Percentiles rank a stretch among this genome's conserved stretches.
phyloP scores from a whole-genome alignment of 2,329 filamentous ascomycete genomes.

The Microdochium bolleyi region DNA sequence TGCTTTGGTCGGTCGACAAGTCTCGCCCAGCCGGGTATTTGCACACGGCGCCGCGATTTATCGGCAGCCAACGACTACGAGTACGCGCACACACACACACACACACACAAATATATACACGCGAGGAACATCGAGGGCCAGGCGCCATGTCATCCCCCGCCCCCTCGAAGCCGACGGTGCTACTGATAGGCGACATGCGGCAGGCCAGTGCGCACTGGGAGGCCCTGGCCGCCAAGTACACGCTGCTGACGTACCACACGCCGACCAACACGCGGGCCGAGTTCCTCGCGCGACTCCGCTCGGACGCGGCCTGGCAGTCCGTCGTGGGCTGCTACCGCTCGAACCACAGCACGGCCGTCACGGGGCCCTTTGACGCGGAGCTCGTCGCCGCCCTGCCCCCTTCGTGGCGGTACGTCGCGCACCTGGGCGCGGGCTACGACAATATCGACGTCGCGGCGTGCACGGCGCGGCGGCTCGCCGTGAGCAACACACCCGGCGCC shows the following conservation, averaged over 20 bases:
- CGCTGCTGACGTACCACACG: slow-evolving; percentile 12
- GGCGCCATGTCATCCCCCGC: slow-evolving; percentile 1
- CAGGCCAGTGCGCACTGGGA: slow-evolving; percentile 13
- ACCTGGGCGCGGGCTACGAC: slow-evolving; percentile 52
- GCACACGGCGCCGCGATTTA: too few relatives aligned
- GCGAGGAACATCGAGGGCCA: neutral
- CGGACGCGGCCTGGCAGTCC: slow-evolving; percentile 11
- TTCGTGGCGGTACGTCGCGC: slow-evolving; percentile 39
- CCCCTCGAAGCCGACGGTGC: slow-evolving; percentile 8
- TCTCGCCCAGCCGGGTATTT: too few relatives aligned
- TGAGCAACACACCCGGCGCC: slow-evolving; percentile 20
- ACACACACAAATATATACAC: too few relatives aligned
- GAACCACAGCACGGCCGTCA: slow-evolving; percentile 13
- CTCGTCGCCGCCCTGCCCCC: slow-evolving; percentile 33
- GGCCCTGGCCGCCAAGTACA: slow-evolving; percentile 15
- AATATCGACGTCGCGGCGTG: slow-evolving; percentile 49
- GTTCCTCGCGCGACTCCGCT: slow-evolving; percentile 15
- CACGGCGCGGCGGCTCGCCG: slow-evolving; percentile 22
- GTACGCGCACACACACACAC: too few relatives aligned
- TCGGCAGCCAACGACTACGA: too few relatives aligned
- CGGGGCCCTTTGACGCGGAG: slow-evolving; percentile 33
- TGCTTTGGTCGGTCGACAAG: too few relatives aligned
- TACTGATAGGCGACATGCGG: slow-evolving; percentile 13
- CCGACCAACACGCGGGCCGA: slow-evolving; percentile 12
- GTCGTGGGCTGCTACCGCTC: slow-evolving; percentile 18